Evolutionary conservation across 208 protist species (phyloP).

Genomic region (Leishmania arabica): DNA sequence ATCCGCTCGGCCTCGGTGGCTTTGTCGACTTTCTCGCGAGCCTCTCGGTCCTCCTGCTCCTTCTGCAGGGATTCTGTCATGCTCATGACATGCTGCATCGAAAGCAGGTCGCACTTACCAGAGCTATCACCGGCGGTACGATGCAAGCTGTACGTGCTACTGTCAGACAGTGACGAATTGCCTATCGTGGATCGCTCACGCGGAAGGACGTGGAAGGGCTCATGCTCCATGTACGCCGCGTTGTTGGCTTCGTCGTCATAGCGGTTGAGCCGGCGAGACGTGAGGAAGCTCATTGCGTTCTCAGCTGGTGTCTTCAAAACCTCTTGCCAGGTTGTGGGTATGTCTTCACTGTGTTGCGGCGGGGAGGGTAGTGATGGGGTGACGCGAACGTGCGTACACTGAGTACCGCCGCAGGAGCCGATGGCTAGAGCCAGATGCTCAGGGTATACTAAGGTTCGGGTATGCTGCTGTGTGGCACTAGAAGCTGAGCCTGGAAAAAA

Average conservation of each 20-base stretch:
- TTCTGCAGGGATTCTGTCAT: constrained; percentile 24
- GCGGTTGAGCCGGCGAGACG: constrained; percentile 10
- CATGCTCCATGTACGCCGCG: constrained; percentile 15
- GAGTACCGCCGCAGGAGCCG: background rate
- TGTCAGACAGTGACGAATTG: background rate
- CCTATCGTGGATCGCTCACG: background rate
- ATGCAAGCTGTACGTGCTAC: background rate
- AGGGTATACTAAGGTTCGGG: background rate
- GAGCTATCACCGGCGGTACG: background rate
- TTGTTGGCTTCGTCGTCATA: constrained; percentile 24
- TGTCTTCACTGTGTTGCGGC: background rate
- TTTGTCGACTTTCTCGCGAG: background rate
- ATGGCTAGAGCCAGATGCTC: background rate
- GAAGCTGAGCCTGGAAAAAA: background rate
- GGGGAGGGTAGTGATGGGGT: background rate
- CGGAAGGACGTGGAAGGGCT: constrained; percentile 9
- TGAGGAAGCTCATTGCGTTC: constrained; percentile 3
- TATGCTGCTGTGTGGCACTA: background rate
- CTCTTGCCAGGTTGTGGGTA: background rate
- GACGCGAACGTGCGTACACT: background rate
- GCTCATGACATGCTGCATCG: constrained; percentile 20
- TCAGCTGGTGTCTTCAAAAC: background rate
- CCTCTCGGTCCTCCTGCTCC: constrained; percentile 22
- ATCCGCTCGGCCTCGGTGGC: constrained; percentile 17
- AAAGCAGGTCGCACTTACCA: constrained; percentile 7